Percentiles rank a stretch among this genome's conserved stretches.
Evolutionary conservation across 2,329 filamentous ascomycete genomes (phyloP).

Genomic region (Diaporthe humulicola): DNA sequence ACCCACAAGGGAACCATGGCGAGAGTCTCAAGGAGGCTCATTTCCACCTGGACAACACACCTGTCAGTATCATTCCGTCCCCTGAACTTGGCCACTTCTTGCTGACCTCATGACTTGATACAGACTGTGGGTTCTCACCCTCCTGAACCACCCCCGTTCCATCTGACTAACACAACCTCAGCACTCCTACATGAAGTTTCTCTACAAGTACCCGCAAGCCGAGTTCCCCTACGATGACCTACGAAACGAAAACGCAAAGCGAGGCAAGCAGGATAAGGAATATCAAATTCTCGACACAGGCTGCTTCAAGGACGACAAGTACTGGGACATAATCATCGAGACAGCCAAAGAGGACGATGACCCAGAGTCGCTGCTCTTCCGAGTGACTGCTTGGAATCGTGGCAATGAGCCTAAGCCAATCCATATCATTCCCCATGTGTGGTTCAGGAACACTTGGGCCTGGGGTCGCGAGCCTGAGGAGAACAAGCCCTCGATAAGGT

Average conservation of each 20-base stretch:
- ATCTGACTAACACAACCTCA: constrained; percentile 51
- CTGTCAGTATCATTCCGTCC: constrained; percentile 57
- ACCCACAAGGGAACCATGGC: constrained; percentile 96
- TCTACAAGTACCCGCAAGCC: constrained; percentile 96
- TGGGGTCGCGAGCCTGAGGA: constrained; percentile 86
- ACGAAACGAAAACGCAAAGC: constrained; percentile 83
- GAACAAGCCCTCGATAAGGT: constrained; percentile 83
- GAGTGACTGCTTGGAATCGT: constrained; percentile 96
- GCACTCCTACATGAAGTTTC: constrained; percentile 99
- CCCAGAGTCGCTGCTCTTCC: constrained; percentile 91
- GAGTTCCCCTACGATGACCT: constrained; percentile 94
- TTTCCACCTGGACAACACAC: constrained; percentile 96
- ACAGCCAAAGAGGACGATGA: constrained; percentile 95
- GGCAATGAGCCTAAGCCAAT: constrained; percentile 90
- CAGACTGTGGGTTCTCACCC: constrained; percentile 58
- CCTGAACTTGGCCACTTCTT: constrained; percentile 38
- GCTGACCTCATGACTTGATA: constrained; percentile 43
- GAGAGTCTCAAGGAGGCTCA: constrained; percentile 97
- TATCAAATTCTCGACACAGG: constrained; percentile 94
- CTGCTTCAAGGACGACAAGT: constrained; percentile 87
- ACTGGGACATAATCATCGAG: constrained; percentile 98
- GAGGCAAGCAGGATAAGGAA: constrained; percentile 82
- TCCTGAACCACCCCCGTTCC: constrained; percentile 13
- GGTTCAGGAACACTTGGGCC: constrained; percentile 98
- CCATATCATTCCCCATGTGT: constrained; percentile 94